A percentile compares a stretch with the other conserved stretches of the same genome.
Conservation (phyloP, 148 eudicot genomes). For the Oxyria digyna region DNA sequence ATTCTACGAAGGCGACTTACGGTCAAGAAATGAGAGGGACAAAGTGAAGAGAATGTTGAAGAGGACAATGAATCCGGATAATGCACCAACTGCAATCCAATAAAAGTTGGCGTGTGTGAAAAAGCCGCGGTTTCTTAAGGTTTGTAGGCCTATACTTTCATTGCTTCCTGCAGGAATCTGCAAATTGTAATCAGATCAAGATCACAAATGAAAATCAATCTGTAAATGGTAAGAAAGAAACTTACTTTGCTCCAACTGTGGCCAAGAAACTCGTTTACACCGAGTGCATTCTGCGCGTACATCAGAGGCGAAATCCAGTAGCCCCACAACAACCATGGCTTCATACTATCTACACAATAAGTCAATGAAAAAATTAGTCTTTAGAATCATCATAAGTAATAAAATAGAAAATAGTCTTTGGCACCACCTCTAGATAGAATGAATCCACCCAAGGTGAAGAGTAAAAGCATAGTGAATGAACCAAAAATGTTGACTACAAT, state of each 20-base stretch:
- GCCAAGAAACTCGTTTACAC: conserved; percentile 59
- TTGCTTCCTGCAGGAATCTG: conserved; percentile 20
- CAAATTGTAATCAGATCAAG: neutral
- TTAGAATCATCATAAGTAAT: neutral
- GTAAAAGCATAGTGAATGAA: conserved; percentile 16
- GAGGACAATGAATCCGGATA: conserved; percentile 30
- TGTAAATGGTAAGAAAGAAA: conserved; percentile 8
- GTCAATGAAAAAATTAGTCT: neutral
- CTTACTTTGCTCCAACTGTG: conserved; percentile 47
- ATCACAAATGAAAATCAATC: neutral
- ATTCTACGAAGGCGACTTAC: conserved; percentile 20
- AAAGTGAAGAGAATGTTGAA: conserved; percentile 28
- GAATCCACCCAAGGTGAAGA: conserved; percentile 47
- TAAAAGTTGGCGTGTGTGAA: conserved; percentile 35
- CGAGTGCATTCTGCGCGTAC: conserved; percentile 56
- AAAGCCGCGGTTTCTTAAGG: conserved; percentile 23
- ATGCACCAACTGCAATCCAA: conserved; percentile 55
- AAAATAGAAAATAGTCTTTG: neutral
- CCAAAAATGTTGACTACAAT: conserved; percentile 30
- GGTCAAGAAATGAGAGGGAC: conserved; percentile 37
- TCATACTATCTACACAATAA: conserved; percentile 22
- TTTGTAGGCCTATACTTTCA: conserved; percentile 27
- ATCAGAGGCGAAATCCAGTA: conserved; percentile 59
- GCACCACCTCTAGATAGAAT: conserved; percentile 28
- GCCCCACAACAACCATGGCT: conserved; percentile 76